Evolutionary conservation across 2,329 filamentous ascomycete genomes (phyloP), one percentile per base, ranked within the genome.

Genomic region (Stachybotrys echinatus): DNA sequence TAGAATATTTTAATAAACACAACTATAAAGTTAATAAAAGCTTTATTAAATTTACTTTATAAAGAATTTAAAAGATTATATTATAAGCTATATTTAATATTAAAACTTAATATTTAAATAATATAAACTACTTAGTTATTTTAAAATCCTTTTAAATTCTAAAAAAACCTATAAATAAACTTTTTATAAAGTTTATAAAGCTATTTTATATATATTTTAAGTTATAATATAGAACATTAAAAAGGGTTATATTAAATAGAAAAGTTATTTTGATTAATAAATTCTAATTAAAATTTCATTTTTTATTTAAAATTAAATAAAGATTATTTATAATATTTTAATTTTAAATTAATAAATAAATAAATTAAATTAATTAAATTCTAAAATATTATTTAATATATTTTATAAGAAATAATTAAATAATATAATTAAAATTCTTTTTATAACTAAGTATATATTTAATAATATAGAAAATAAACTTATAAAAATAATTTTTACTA

Each of bases 361-460:
- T n/a, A n/a, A n/a, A n/a, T n/a, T n/a, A n/a, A n/a, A n/a, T n/a
- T n/a, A n/a, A n/a, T n/a, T n/a, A n/a, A n/a, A n/a, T 47, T 18
- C 27, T 18, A 40, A 42, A 43, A 49, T 48, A 51, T 34, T 20
- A 21, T 44, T 5, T 42, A n/a, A n/a, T n/a, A n/a, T n/a, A n/a
- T n/a, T n/a, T n/a, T n/a, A n/a, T n/a, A n/a, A n/a, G n/a, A n/a
- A n/a, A n/a, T n/a, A n/a, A n/a, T n/a, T n/a, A n/a, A n/a, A n/a
- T n/a, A n/a, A n/a, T n/a, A n/a, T n/a, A n/a, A n/a, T n/a, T n/a
- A n/a, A n/a, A n/a, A n/a, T n/a, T n/a, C n/a, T n/a, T n/a, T n/a
- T n/a, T n/a, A 43, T 34, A 17, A 43, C 6, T 44, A 49, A 43
- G 17, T 27, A 40, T 39, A 42, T 34, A 5, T 44, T n/a, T n/a